phyloP scores from a whole-genome alignment of 495 filamentous ascomycete genomes.

The Penicillium herquei region DNA sequence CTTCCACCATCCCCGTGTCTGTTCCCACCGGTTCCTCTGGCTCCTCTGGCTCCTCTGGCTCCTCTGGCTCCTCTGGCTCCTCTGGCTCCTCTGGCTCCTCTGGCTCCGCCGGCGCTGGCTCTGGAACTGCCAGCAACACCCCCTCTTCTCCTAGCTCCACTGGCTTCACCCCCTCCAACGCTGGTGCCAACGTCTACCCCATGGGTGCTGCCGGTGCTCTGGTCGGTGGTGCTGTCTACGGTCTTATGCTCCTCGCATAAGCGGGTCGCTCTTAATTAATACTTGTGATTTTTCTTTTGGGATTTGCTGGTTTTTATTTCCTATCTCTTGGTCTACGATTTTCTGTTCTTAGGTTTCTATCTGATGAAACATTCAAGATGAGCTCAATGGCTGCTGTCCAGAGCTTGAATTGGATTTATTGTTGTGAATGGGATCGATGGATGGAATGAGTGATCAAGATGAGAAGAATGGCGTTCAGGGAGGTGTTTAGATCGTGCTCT shows the following conservation, averaged over 20 bases:
- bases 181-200: constrained; percentile 31
- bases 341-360: not conserved
- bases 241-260: constrained; percentile 29
- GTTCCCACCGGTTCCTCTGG: constrained; percentile 1
- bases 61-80: constrained; percentile 14
- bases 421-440: not conserved
- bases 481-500: constrained; percentile 9
- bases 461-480: constrained; percentile 14
- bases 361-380: not conserved
- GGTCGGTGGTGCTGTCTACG: constrained; percentile 30
- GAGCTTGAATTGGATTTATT: not conserved
- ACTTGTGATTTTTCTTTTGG: not conserved
- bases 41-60: not conserved
- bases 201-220: constrained; percentile 22
- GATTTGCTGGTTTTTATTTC: constrained; percentile 10
- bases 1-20: constrained; percentile 4
- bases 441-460: not conserved
- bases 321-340: not conserved
- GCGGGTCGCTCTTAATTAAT: constrained; percentile 8
- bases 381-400: constrained; percentile 20
- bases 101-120: constrained; percentile 8
- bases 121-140: constrained; percentile 14
- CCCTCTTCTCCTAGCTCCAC: constrained; percentile 24
- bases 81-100: too few species aligned
- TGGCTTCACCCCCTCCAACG: constrained; percentile 26